Evolutionary conservation across 2,329 filamentous ascomycete genomes (phyloP).

Genomic region (Cladorrhinum sp.): DNA sequence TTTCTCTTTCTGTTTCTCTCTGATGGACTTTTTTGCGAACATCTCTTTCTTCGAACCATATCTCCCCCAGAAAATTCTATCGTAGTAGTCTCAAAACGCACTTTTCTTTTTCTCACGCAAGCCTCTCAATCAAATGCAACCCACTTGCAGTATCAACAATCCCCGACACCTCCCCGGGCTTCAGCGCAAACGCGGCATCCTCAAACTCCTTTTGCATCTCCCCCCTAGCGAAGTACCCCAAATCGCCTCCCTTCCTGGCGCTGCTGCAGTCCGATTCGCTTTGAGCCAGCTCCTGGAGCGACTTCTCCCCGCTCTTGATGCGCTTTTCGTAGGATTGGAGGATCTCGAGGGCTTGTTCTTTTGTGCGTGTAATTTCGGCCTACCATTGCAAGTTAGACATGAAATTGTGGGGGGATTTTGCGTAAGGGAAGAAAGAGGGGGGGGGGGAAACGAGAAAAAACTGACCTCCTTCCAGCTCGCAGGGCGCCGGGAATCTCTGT

Average conservation of each 20-base stretch:
- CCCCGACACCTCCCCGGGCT: conserved; percentile 80
- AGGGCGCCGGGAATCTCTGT: conserved; percentile 80
- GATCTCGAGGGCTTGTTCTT: conserved; percentile 80
- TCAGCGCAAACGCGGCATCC: conserved; percentile 86
- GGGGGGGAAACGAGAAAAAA: not conserved
- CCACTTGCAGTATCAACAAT: conserved; percentile 92
- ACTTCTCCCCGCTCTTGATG: conserved; percentile 67
- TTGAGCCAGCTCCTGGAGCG: conserved; percentile 78
- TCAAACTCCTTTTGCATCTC: conserved; percentile 99
- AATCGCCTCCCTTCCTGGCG: conserved; percentile 86
- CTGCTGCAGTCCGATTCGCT: conserved; percentile 95
- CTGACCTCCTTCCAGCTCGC: conserved; percentile 83
- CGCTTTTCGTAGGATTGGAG: conserved; percentile 70
- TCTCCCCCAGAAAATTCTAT: too few relatives aligned
- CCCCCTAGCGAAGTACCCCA: conserved; percentile 90
- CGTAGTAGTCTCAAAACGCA: too few relatives aligned
- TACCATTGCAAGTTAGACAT: conserved; percentile 27
- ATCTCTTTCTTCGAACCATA: too few relatives aligned
- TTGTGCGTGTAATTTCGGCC: conserved; percentile 79
- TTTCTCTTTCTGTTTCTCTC: too few relatives aligned
- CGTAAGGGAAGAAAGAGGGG: not conserved
- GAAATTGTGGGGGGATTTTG: not conserved
- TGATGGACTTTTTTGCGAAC: too few relatives aligned
- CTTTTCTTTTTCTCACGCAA: conserved; percentile 27
- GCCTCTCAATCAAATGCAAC: conserved; percentile 94